Percentiles rank a stretch among this genome's conserved stretches.
Evolutionary conservation across 202 grass and related monocot species (phyloP).

Genomic region (Schoenoplectus triqueter): DNA sequence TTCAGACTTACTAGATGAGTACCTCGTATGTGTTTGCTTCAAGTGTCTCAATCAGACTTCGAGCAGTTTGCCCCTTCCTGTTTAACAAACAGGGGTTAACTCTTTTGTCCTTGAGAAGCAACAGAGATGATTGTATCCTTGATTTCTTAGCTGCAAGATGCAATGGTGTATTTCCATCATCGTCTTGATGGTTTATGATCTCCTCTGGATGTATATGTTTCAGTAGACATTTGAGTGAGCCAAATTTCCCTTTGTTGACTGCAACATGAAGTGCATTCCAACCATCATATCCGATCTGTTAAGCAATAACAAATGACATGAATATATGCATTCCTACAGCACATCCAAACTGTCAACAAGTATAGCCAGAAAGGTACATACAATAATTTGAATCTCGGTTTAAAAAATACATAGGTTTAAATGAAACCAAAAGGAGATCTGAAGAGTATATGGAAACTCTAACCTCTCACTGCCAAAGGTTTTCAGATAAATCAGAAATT

Average conservation of each 20-base stretch:
- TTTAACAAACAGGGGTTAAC: slow-evolving; percentile 55
- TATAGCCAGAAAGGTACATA: background rate
- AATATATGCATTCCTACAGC: background rate
- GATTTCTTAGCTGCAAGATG: slow-evolving; percentile 48
- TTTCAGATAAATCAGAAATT: background rate
- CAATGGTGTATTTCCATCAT: slow-evolving; percentile 53
- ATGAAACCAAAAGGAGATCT: background rate
- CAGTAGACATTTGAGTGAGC: slow-evolving; percentile 45
- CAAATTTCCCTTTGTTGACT: slow-evolving; percentile 39
- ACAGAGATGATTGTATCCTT: slow-evolving; percentile 46
- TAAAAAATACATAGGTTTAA: background rate
- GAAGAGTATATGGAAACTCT: background rate
- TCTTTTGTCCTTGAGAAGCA: slow-evolving; percentile 49
- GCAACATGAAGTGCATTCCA: slow-evolving; percentile 53
- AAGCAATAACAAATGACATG: slow-evolving; percentile 7
- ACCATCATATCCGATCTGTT: background rate
- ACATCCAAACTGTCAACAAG: background rate
- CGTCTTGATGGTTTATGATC: slow-evolving; percentile 51
- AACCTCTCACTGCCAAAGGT: background rate
- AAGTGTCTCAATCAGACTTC: slow-evolving; percentile 49
- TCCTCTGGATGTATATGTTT: slow-evolving; percentile 41
- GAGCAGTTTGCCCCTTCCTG: slow-evolving; percentile 40
- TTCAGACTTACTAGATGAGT: slow-evolving; percentile 13
- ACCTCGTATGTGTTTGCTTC: slow-evolving; percentile 34
- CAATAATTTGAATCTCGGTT: background rate